Evolutionary conservation across 495 filamentous ascomycete genomes (phyloP).

Genomic region (Tuber brumale): DNA sequence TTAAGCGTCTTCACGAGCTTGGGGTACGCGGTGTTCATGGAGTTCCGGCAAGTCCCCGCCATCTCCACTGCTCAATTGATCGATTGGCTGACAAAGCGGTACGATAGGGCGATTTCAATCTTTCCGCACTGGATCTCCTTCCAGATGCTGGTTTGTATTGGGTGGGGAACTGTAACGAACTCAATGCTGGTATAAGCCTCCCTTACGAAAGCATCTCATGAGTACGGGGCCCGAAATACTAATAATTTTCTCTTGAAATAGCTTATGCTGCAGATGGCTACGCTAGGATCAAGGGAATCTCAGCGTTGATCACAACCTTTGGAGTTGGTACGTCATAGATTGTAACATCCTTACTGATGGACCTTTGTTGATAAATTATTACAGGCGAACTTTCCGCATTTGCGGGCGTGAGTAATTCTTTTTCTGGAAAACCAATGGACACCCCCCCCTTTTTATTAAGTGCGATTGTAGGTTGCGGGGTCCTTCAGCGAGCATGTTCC

Average conservation of each 20-base stretch:
- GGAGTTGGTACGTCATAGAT: constrained; percentile 52
- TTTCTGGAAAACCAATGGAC: background rate
- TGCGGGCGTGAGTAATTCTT: constrained; percentile 51
- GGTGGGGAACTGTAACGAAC: constrained; percentile 74
- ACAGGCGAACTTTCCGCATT: constrained; percentile 63
- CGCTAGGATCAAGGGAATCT: constrained; percentile 64
- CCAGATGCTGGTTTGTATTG: constrained; percentile 58
- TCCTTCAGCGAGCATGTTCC: constrained; percentile 69
- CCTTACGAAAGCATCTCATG: background rate
- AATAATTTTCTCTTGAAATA: constrained; percentile 22
- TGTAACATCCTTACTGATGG: background rate
- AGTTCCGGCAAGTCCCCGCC: constrained; percentile 46
- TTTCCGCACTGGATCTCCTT: constrained; percentile 62
- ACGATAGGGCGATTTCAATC: constrained; percentile 64
- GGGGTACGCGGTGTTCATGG: constrained; percentile 63
- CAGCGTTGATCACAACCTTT: constrained; percentile 70
- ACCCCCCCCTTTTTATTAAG: background rate
- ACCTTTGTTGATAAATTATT: constrained; percentile 9
- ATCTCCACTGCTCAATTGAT: background rate
- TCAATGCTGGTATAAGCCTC: constrained; percentile 59
- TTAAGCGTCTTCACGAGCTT: constrained; percentile 60
- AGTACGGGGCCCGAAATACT: constrained; percentile 5
- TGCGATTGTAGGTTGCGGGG: constrained; percentile 48
- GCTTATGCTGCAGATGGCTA: constrained; percentile 78
- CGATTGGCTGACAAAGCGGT: constrained; percentile 2